A percentile compares a stretch with the other conserved stretches of the same genome.
These are phyloP conservation scores for Penicillium brasilianum DNA, from an alignment of 2,329 filamentous ascomycete species.

Conservation along the genomic window DNA sequence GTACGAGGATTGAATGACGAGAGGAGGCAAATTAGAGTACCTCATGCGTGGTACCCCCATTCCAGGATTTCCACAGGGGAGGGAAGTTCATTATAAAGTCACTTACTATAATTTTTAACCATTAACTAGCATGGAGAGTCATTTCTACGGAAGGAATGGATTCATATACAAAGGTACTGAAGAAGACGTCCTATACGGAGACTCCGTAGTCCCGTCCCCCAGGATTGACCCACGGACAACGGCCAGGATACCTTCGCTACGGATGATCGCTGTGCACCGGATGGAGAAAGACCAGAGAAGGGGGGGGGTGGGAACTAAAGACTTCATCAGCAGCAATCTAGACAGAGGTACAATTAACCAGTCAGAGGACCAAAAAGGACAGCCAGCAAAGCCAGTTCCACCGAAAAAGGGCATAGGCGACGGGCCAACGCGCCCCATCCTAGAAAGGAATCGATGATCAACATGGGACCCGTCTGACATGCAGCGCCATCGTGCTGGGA, in stretches of 20 bases:
- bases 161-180: neutral
- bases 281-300: neutral
- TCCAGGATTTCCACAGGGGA: neutral
- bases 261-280: constrained; percentile 6
- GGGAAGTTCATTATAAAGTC: no score
- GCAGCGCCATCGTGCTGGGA: constrained; percentile 19
- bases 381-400: constrained; percentile 1
- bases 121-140: neutral
- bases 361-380: neutral
- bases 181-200: neutral
- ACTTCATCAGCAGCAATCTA: neutral
- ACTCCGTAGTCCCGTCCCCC: neutral
- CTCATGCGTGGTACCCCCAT: neutral
- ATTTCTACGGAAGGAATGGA: neutral
- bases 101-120: neutral
- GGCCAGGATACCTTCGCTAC: neutral
- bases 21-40: neutral
- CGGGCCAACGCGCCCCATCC: constrained; percentile 7
- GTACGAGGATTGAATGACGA: neutral
- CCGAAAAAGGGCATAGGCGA: constrained; percentile 1
- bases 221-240: neutral
- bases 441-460: constrained; percentile 22
- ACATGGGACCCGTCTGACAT: constrained; percentile 26
- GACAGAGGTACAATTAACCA: neutral
- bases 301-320: neutral